phyloP scores from a whole-genome alignment of 257 asterid species.

The Gynochthodes officinalis region DNA sequence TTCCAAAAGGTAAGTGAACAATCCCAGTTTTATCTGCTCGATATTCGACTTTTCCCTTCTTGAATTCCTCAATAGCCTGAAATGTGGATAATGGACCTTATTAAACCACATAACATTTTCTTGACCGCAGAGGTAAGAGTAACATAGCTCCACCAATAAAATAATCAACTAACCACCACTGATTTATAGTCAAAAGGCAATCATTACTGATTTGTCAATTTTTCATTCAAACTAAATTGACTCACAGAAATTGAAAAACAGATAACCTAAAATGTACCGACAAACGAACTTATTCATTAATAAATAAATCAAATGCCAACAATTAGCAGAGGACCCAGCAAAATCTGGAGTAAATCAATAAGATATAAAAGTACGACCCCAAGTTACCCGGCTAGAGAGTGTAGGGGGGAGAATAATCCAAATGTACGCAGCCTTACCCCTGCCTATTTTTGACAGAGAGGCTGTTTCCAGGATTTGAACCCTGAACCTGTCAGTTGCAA shows the following conservation, averaged over 20 bases:
- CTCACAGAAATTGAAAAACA: not conserved
- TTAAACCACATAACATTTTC: not conserved
- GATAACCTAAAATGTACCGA: not conserved
- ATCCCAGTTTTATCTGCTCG: conserved; percentile 99
- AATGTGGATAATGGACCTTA: conserved; percentile 6
- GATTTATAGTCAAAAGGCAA: not conserved
- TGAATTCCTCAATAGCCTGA: conserved; percentile 93
- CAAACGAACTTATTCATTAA: not conserved
- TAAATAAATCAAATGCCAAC: not conserved
- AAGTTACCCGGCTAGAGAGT: too few species aligned
- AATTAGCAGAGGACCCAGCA: not conserved
- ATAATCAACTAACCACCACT: not conserved
- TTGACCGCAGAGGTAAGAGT: not conserved
- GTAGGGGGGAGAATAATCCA: too few species aligned
- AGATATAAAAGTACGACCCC: too few species aligned
- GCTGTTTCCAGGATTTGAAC: too few species aligned
- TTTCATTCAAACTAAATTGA: not conserved
- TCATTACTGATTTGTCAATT: not conserved
- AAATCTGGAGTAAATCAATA: too few species aligned
- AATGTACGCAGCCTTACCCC: too few species aligned
- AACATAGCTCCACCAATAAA: not conserved
- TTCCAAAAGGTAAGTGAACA: conserved; percentile 93
- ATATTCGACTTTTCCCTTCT: conserved; percentile 94
- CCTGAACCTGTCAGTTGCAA: too few species aligned
- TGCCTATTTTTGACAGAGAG: too few species aligned